These are phyloP conservation scores for Chenopodium formosanum DNA, from an alignment of 148 eudicot genomes.

Conservation along the genomic window DNA sequence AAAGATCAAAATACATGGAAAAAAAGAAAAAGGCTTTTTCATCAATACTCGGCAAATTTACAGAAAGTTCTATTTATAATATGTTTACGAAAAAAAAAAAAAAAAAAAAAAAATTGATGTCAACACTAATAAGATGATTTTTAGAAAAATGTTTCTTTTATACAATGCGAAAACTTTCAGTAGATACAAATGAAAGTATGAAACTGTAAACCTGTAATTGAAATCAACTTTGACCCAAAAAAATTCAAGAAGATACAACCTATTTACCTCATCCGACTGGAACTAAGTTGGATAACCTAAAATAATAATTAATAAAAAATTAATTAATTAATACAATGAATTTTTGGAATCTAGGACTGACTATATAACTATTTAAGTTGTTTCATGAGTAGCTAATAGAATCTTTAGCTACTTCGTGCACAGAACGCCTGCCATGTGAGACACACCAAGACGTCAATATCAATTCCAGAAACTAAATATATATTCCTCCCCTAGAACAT, in stretches of 20 bases:
- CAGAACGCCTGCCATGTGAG: constrained; percentile 1
- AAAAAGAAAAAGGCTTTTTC: background rate
- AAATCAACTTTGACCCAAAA: constrained; percentile 11
- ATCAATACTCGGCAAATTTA: background rate
- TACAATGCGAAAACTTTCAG: constrained; percentile 2
- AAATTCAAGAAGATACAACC: constrained; percentile 14
- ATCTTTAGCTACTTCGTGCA: background rate
- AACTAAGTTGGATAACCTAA: background rate
- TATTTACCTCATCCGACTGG: background rate
- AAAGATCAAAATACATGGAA: background rate
- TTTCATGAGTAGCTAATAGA: constrained; percentile 25
- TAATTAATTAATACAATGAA: constrained; percentile 29
- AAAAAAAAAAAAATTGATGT: background rate
- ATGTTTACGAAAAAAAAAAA: no score
- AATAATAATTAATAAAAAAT: constrained; percentile 5
- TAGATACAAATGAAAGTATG: constrained; percentile 1
- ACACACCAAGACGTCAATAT: background rate
- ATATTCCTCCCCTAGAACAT: background rate
- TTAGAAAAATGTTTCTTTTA: background rate
- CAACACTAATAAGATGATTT: background rate
- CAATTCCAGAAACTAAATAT: constrained; percentile 11
- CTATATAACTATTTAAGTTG: constrained; percentile 19
- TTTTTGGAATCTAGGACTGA: constrained; percentile 18
- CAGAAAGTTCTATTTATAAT: no score
- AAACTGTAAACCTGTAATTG: background rate